Conservation (phyloP, 2,329 filamentous ascomycete species). For the Fusarium beomiforme region DNA sequence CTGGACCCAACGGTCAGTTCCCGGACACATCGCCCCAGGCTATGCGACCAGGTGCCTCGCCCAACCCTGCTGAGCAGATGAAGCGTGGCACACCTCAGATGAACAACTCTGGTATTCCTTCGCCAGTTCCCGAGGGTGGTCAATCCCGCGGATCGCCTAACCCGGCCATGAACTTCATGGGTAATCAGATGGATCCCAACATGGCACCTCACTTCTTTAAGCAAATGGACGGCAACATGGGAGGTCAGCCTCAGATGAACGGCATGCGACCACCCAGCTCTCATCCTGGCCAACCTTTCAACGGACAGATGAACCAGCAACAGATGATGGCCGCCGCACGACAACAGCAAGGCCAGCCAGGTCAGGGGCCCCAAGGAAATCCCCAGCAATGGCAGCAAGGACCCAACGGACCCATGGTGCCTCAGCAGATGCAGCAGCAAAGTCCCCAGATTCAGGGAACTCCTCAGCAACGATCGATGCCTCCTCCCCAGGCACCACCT, state of each 20-base stretch:
- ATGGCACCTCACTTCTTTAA: constrained; percentile 71
- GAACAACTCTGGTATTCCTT: constrained; percentile 74
- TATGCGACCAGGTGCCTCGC: constrained; percentile 75
- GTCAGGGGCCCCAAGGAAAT: constrained; percentile 45
- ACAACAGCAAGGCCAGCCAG: constrained; percentile 50
- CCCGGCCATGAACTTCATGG: constrained; percentile 70
- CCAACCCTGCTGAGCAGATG: constrained; percentile 81
- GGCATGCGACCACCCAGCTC: constrained; percentile 74
- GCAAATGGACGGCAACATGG: constrained; percentile 60
- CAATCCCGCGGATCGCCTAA: constrained; percentile 74
- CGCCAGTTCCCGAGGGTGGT: constrained; percentile 74
- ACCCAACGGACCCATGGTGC: constrained; percentile 54
- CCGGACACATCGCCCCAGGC: constrained; percentile 76
- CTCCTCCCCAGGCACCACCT: constrained; percentile 70
- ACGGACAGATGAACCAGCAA: constrained; percentile 64
- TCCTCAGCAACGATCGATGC: constrained; percentile 78
- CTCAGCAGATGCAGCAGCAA: constrained; percentile 53
- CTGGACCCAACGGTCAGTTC: constrained; percentile 71
- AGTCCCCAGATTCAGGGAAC: constrained; percentile 68
- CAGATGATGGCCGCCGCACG: constrained; percentile 65
- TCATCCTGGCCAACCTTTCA: constrained; percentile 69
- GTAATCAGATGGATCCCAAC: constrained; percentile 69
- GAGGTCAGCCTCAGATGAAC: constrained; percentile 63
- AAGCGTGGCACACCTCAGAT: constrained; percentile 81
- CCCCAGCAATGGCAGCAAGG: constrained; percentile 54